These are phyloP conservation scores for Vicia faba DNA, from an alignment of 306 rosid genomes.

Conservation along the genomic window DNA sequence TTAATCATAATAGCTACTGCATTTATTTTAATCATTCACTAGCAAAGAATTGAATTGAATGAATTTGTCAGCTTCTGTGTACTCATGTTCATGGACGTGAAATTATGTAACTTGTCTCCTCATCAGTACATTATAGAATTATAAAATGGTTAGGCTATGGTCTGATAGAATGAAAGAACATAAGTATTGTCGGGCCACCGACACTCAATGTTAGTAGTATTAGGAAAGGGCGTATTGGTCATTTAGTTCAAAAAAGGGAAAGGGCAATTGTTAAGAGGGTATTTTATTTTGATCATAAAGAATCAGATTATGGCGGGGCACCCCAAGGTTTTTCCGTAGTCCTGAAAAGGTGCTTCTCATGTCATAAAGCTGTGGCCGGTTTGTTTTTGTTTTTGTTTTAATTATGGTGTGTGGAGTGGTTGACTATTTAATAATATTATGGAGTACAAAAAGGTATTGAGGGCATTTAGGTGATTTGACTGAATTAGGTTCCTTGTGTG, in stretches of 20 bases:
- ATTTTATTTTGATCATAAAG: constrained; percentile 25
- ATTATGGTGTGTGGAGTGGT: constrained; percentile 29
- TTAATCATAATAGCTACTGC: constrained; percentile 4
- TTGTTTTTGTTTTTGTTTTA: constrained; percentile 9
- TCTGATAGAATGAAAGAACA: constrained; percentile 29
- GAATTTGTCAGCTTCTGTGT: constrained; percentile 50
- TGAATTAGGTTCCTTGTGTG: constrained; percentile 13
- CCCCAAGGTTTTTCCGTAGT: constrained; percentile 52
- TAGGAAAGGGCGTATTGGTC: constrained; percentile 47
- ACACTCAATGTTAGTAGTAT: constrained; percentile 49
- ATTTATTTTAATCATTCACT: constrained; percentile 33
- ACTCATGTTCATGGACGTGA: constrained; percentile 40
- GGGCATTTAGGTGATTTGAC: constrained; percentile 36
- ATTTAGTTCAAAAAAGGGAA: constrained; percentile 25
- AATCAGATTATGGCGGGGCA: constrained; percentile 53
- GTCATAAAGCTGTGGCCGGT: constrained; percentile 33
- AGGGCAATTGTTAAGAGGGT: constrained; percentile 23
- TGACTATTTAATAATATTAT: constrained; percentile 36
- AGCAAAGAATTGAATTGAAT: constrained; percentile 36
- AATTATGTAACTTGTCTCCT: constrained; percentile 44
- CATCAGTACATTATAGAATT: constrained; percentile 39
- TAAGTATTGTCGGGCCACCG: constrained; percentile 67
- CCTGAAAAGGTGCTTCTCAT: constrained; percentile 50
- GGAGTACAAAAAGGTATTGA: neutral
- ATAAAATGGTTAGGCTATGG: constrained; percentile 36